Conservation (phyloP, 164 flowering plant species). For the Echeveria elegans region DNA sequence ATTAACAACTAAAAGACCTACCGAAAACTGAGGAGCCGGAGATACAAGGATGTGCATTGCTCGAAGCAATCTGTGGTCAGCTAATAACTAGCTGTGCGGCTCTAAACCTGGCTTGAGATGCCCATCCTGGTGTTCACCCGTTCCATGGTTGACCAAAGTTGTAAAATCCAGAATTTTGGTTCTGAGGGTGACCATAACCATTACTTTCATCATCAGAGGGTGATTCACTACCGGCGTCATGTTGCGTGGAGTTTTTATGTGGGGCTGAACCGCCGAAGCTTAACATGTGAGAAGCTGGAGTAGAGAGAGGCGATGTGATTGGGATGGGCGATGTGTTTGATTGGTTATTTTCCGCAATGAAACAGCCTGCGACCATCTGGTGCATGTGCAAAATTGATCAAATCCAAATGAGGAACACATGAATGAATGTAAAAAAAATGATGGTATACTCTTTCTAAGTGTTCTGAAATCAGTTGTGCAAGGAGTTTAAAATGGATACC, state of each 20-base stretch:
- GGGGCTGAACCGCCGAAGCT: slow-evolving; percentile 32
- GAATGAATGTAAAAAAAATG: background rate
- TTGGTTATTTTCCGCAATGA: slow-evolving; percentile 56
- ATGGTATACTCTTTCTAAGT: background rate
- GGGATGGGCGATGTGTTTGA: slow-evolving; percentile 18
- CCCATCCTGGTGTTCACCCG: slow-evolving; percentile 40
- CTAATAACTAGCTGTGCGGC: background rate
- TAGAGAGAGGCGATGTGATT: slow-evolving; percentile 22
- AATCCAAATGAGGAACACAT: no score
- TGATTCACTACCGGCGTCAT: slow-evolving; percentile 49
- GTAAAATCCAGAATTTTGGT: slow-evolving; percentile 23
- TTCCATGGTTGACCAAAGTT: slow-evolving; percentile 26
- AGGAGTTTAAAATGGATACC: slow-evolving; percentile 24
- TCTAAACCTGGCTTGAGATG: background rate
- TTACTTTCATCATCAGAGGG: slow-evolving; percentile 34
- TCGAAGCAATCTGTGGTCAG: background rate
- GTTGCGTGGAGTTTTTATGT: slow-evolving; percentile 49
- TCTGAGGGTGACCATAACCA: slow-evolving; percentile 30
- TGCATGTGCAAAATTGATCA: no score
- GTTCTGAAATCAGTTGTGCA: background rate
- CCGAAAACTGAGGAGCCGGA: background rate
- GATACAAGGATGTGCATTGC: background rate
- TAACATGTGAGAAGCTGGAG: slow-evolving; percentile 34
- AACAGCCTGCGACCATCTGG: slow-evolving; percentile 41
- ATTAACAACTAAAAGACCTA: background rate